Conservation (phyloP, 768 basidiomycete species). For the Cystofilobasidium capitatum region DNA sequence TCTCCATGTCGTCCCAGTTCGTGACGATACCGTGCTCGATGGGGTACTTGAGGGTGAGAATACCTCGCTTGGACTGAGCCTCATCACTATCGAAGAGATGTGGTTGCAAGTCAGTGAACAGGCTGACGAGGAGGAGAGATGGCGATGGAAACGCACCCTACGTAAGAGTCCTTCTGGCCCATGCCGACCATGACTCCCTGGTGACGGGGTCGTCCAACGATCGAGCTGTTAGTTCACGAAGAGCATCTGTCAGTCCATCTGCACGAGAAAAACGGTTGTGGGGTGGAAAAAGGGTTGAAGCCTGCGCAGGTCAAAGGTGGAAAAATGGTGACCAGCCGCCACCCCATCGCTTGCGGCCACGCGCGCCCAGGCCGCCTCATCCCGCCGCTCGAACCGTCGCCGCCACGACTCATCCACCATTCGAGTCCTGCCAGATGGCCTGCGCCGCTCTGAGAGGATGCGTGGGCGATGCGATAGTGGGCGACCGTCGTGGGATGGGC, state of each 20-base stretch:
- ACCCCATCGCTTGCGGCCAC: neutral
- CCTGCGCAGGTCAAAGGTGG: neutral
- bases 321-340: neutral
- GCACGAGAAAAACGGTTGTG: neutral
- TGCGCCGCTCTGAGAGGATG: too few species aligned
- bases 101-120: neutral
- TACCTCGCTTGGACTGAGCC: constrained; percentile 89
- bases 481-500: neutral
- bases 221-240: constrained; percentile 46
- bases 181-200: constrained; percentile 95
- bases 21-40: constrained; percentile 29
- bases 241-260: neutral
- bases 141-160: constrained; percentile 53
- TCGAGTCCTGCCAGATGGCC: too few species aligned
- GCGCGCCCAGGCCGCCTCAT: too few species aligned
- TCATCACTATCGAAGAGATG: constrained; percentile 55
- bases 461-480: too few species aligned
- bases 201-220: constrained; percentile 89
- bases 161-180: constrained; percentile 93
- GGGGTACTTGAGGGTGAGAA: constrained; percentile 83
- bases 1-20: constrained; percentile 98
- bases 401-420: too few species aligned
- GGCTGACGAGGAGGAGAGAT: neutral
- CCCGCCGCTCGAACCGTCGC: too few species aligned
- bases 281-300: too few species aligned